phyloP scores from a whole-genome alignment of 2,329 filamentous ascomycete species.

The Penicillium rolfsii region DNA sequence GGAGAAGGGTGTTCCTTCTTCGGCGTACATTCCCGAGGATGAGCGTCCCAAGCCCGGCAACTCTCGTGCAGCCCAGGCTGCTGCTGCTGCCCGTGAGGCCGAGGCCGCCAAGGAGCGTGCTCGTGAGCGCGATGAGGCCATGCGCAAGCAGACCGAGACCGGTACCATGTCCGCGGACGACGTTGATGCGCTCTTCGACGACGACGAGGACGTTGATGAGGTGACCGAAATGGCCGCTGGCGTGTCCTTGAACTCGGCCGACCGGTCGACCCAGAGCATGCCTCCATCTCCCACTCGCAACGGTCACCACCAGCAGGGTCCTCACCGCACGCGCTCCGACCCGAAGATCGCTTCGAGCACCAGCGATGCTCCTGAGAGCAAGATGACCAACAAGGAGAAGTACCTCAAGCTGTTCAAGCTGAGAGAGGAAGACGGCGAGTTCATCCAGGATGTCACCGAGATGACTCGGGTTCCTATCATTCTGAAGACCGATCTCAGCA shows the following conservation, averaged over 20 bases:
- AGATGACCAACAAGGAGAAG: constrained; percentile 91
- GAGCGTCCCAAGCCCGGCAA: constrained; percentile 86
- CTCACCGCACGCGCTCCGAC: constrained; percentile 90
- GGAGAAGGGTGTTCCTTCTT: constrained; percentile 98
- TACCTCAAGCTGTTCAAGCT: constrained; percentile 88
- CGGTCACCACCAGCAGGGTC: constrained; percentile 65
- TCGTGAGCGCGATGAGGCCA: constrained; percentile 86
- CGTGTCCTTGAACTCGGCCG: constrained; percentile 73
- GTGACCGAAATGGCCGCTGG: constrained; percentile 89
- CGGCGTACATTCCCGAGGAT: constrained; percentile 93
- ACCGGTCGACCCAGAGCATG: constrained; percentile 92
- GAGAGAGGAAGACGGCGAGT: constrained; percentile 88
- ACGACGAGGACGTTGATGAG: constrained; percentile 84
- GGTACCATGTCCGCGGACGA: constrained; percentile 92
- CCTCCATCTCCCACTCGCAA: constrained; percentile 86
- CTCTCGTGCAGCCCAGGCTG: constrained; percentile 73
- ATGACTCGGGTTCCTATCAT: constrained; percentile 98
- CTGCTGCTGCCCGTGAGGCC: constrained; percentile 75
- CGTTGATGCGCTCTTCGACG: constrained; percentile 93
- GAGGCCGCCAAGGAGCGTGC: constrained; percentile 79
- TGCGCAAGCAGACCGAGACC: constrained; percentile 91
- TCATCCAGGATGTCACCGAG: constrained; percentile 97
- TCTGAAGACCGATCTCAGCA: constrained; percentile 94
- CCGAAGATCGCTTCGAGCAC: constrained; percentile 76
- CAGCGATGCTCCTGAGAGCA: constrained; percentile 73